Conservation (phyloP, 164 flowering plant species). For the Piper betle region DNA sequence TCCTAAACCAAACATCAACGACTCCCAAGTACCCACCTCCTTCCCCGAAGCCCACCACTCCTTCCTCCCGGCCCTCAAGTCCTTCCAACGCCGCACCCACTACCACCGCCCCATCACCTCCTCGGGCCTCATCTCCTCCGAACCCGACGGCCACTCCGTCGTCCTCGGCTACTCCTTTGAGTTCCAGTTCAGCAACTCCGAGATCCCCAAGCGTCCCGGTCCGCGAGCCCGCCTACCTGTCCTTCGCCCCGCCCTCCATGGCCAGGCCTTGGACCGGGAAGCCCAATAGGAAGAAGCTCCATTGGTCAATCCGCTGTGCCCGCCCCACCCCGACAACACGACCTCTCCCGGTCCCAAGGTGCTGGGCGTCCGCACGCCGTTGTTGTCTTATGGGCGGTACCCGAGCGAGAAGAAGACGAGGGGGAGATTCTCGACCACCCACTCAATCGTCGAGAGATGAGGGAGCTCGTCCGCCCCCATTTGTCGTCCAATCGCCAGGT, state of each 20-base stretch:
- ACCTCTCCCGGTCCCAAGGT: too few relatives aligned
- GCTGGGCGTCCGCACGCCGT: too few relatives aligned
- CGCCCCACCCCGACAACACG: slow-evolving; percentile 24
- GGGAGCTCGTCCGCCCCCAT: slow-evolving; percentile 46
- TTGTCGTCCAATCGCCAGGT: slow-evolving; percentile 65
- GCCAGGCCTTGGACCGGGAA: slow-evolving; percentile 97
- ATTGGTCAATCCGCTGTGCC: slow-evolving; percentile 40
- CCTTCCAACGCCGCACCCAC: slow-evolving; percentile 43
- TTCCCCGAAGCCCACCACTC: slow-evolving; percentile 26
- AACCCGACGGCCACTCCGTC: slow-evolving; percentile 42
- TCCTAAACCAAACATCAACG: slow-evolving; percentile 19
- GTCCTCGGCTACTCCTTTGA: slow-evolving; percentile 79
- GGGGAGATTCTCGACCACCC: slow-evolving; percentile 75
- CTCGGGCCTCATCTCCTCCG: slow-evolving; percentile 37
- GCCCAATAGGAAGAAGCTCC: slow-evolving; percentile 34
- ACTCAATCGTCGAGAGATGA: slow-evolving; percentile 43
- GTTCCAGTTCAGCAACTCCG: slow-evolving; percentile 90
- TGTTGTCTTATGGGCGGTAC: slow-evolving; percentile 29
- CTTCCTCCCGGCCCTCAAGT: slow-evolving; percentile 52
- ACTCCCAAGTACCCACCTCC: slow-evolving; percentile 12
- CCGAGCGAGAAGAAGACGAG: slow-evolving; percentile 34
- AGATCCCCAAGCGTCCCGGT: slow-evolving; percentile 75
- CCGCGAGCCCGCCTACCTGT: slow-evolving; percentile 83
- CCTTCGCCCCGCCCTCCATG: slow-evolving; percentile 92
- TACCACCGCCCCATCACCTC: slow-evolving; percentile 64